These are phyloP conservation scores for Letharia lupina DNA, from an alignment of 495 filamentous ascomycete species.

Conservation along the genomic window DNA sequence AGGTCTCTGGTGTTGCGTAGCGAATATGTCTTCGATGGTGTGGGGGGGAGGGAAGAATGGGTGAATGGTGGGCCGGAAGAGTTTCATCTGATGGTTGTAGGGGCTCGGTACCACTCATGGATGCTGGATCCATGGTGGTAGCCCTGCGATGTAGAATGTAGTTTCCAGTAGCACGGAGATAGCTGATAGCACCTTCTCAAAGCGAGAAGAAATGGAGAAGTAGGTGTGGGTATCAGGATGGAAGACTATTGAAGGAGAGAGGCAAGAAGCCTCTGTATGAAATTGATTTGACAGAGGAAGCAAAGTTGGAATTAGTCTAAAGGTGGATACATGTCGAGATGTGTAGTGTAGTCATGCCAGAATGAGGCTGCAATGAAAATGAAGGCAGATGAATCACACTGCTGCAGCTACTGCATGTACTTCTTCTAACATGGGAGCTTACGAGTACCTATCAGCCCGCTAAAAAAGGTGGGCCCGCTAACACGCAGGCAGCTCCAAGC, in stretches of 20 bases:
- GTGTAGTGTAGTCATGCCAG: too few species aligned
- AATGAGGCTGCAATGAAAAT: neutral
- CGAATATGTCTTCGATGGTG: conserved; percentile 17
- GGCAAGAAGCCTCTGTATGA: neutral
- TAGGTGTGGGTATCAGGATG: neutral
- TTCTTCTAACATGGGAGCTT: too few species aligned
- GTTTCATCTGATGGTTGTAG: neutral
- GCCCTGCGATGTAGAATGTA: neutral
- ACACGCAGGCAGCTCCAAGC: too few species aligned
- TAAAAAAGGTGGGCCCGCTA: too few species aligned
- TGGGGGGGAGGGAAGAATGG: neutral
- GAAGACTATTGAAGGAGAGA: neutral
- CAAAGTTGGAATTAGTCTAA: neutral
- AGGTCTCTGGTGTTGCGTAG: conserved; percentile 16
- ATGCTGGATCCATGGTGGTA: conserved; percentile 12
- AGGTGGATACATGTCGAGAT: neutral
- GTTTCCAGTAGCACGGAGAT: neutral
- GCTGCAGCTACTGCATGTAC: neutral
- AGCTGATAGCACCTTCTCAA: neutral
- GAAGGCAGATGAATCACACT: neutral
- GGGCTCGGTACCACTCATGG: conserved; percentile 15
- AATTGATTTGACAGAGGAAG: neutral
- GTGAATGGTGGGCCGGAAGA: conserved; percentile 4
- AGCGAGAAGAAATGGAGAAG: neutral
- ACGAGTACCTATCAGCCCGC: too few species aligned